phyloP scores from a whole-genome alignment of 192 early-diverging fungal genomes.

The Spizellomyces sp. region DNA sequence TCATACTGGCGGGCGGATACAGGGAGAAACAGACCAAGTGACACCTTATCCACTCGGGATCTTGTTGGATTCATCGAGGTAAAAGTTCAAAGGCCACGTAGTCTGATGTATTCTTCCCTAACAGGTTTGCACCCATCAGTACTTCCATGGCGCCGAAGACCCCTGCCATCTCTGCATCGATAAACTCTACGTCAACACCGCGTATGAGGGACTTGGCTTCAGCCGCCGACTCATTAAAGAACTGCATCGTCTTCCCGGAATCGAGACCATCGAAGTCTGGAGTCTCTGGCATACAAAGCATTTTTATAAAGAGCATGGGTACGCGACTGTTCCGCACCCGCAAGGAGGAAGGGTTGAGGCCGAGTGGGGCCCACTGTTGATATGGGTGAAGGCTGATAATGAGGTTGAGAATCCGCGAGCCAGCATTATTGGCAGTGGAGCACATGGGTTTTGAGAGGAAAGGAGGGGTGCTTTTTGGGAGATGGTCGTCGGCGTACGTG shows the following conservation, averaged over 20 bases:
- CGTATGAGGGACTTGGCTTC: constrained; percentile 38
- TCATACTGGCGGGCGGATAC: no score
- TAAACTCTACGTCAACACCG: constrained; percentile 32
- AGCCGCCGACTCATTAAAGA: constrained; percentile 29
- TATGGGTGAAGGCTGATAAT: no score
- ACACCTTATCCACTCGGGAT: constrained; percentile 9
- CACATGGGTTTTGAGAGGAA: no score
- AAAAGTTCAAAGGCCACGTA: neutral
- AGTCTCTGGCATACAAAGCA: constrained; percentile 38
- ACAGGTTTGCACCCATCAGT: constrained; percentile 21
- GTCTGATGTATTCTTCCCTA: neutral
- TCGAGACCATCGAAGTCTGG: constrained; percentile 40
- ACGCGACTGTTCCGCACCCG: constrained; percentile 28
- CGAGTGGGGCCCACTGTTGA: no score
- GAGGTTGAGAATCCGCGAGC: no score
- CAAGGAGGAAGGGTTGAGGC: no score
- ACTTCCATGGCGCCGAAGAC: constrained; percentile 17
- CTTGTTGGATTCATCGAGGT: constrained; percentile 27
- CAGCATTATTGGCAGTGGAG: no score
- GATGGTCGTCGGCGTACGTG: no score
- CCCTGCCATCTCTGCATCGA: constrained; percentile 33
- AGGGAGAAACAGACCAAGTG: constrained; percentile 6
- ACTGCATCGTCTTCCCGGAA: constrained; percentile 24
- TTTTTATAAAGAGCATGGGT: constrained; percentile 41
- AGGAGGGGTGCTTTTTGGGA: no score